Percentiles rank a stretch among this genome's conserved stretches.
Evolutionary conservation across 139 green algal species (phyloP).

Genomic region (Yamagishiella unicocca): DNA sequence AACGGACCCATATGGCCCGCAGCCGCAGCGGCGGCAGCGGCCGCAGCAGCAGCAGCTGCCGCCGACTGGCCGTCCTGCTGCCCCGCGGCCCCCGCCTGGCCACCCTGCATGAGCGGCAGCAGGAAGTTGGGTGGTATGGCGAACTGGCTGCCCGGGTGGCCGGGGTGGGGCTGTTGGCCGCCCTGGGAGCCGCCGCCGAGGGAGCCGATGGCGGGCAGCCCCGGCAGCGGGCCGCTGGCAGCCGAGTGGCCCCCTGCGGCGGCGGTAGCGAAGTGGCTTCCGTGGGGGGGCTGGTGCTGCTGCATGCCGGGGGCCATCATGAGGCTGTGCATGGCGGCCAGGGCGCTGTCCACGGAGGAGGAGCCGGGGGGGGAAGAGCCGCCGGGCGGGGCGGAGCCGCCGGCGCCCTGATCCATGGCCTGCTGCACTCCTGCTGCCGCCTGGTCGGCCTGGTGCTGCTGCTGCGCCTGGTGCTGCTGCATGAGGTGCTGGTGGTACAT

Average conservation of each 20-base stretch:
- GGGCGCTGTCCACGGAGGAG: background rate
- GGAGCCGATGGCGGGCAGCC: background rate
- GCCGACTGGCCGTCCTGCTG: constrained; percentile 29
- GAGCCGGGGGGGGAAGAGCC: background rate
- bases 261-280: background rate
- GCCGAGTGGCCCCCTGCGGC: background rate
- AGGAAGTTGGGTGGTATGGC: background rate
- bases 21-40: background rate
- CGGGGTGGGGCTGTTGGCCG: too few relatives aligned
- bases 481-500: background rate
- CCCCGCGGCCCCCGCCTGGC: background rate
- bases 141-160: too few relatives aligned
- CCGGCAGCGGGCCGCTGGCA: background rate
- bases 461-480: constrained; percentile 21
- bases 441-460: constrained; percentile 8
- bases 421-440: background rate
- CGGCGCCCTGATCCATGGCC: background rate
- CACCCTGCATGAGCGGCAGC: constrained; percentile 19
- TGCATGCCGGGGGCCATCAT: background rate
- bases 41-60: background rate
- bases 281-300: background rate
- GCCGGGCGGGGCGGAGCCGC: background rate
- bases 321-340: constrained; percentile 20
- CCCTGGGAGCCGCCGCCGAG: too few relatives aligned
- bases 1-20: background rate